Evolutionary conservation across 352 stramenopile genomes (phyloP).

Genomic region (Pythium insidiosum): DNA sequence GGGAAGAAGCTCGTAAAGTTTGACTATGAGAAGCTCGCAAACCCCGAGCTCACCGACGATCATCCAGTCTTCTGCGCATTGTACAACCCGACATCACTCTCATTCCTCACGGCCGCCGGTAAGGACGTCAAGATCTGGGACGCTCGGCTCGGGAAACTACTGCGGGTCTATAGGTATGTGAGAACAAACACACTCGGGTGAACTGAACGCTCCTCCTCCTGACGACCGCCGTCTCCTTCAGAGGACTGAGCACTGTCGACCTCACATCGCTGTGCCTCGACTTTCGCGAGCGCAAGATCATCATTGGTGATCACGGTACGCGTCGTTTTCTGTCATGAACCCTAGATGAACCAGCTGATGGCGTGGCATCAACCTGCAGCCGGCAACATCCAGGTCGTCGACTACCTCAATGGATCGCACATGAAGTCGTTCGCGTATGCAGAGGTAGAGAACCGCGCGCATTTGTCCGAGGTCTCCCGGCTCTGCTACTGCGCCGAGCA

Average conservation of each 20-base stretch:
- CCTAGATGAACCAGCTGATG: neutral
- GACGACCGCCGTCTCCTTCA: no score
- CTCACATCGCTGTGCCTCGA: constrained; percentile 78
- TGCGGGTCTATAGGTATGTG: constrained; percentile 59
- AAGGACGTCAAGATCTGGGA: constrained; percentile 88
- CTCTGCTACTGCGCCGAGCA: constrained; percentile 81
- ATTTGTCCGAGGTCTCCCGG: constrained; percentile 62
- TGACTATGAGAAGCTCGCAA: constrained; percentile 84
- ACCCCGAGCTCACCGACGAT: constrained; percentile 82
- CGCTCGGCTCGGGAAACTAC: constrained; percentile 66
- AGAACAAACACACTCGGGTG: no score
- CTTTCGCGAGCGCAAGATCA: constrained; percentile 78
- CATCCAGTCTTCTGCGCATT: constrained; percentile 65
- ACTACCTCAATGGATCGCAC: constrained; percentile 82
- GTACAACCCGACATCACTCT: constrained; percentile 86
- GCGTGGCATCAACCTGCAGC: constrained; percentile 7
- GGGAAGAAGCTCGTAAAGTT: constrained; percentile 79
- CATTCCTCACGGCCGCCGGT: constrained; percentile 72
- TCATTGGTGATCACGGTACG: constrained; percentile 71
- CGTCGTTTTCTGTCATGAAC: no score
- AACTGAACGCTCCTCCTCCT: no score
- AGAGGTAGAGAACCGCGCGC: constrained; percentile 51
- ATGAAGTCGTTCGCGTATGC: constrained; percentile 85
- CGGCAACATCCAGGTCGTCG: constrained; percentile 72
- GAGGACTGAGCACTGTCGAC: constrained; percentile 51